phyloP scores from a whole-genome alignment of 805 yeast genomes.

The Starmerella roubikii region DNA sequence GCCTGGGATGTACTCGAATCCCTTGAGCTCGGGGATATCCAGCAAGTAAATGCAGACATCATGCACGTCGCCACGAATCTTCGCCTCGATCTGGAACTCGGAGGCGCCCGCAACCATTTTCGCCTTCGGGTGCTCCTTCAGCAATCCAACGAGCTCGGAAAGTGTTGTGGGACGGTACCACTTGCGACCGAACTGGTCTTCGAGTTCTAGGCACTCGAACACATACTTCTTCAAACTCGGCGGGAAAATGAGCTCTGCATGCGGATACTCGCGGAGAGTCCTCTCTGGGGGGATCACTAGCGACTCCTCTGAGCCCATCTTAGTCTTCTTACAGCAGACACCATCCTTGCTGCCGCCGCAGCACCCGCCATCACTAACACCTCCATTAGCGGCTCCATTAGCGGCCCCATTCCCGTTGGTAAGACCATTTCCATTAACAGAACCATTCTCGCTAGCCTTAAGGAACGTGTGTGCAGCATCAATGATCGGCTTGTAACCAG shows the following conservation, averaged over 20 bases:
- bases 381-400: neutral
- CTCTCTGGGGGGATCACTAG: neutral
- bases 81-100: slow-evolving; percentile 36
- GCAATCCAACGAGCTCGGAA: slow-evolving; percentile 28
- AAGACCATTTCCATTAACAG: slow-evolving; percentile 3
- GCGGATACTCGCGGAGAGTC: slow-evolving; percentile 28
- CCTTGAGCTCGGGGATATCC: slow-evolving; percentile 31
- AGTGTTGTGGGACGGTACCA: slow-evolving; percentile 36
- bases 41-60: slow-evolving; percentile 31
- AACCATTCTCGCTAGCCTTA: slow-evolving; percentile 4
- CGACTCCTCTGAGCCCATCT: neutral
- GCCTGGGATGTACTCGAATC: slow-evolving; percentile 28
- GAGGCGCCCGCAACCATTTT: slow-evolving; percentile 37
- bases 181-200: slow-evolving; percentile 30
- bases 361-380: neutral
- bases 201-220: slow-evolving; percentile 24
- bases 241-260: slow-evolving; percentile 33
- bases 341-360: neutral
- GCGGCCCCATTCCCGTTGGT: slow-evolving; percentile 7
- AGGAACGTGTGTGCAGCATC: slow-evolving; percentile 36
- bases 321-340: neutral
- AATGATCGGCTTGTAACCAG: slow-evolving; percentile 38
- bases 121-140: slow-evolving; percentile 26
- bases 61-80: slow-evolving; percentile 32
- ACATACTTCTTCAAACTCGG: slow-evolving; percentile 24